Conservation (phyloP, 768 basidiomycete species). For the Paxillus ammoniavirescens region DNA sequence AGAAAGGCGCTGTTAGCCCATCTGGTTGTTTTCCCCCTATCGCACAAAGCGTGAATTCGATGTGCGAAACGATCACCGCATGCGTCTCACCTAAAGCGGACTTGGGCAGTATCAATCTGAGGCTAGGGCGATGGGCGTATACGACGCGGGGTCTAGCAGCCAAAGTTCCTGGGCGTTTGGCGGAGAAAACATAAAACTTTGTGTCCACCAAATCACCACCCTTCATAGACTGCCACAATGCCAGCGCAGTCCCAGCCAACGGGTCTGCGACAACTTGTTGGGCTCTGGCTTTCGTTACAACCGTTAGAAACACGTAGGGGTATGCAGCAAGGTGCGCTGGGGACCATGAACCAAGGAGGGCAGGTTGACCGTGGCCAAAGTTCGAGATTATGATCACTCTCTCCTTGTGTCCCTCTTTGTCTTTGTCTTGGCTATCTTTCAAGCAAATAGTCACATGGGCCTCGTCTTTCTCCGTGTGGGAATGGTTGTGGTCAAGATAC, state of each 20-base stretch:
- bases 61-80: not conserved
- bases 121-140: constrained; percentile 22
- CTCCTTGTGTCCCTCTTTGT: constrained; percentile 6
- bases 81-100: constrained; percentile 7
- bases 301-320: constrained; percentile 22
- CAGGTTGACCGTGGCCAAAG: constrained; percentile 26
- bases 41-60: not conserved
- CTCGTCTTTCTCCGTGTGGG: constrained; percentile 18
- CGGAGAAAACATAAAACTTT: constrained; percentile 29
- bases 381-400: constrained; percentile 17
- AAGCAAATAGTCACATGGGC: constrained; percentile 16
- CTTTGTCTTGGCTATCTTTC: constrained; percentile 1
- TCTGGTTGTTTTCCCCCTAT: constrained; percentile 6
- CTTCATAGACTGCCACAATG: constrained; percentile 22
- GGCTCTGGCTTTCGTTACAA: constrained; percentile 16
- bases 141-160: constrained; percentile 23
- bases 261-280: constrained; percentile 11
- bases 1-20: constrained; percentile 11
- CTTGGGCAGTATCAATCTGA: constrained; percentile 16
- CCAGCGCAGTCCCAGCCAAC: constrained; percentile 14
- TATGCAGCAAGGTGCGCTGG: constrained; percentile 4
- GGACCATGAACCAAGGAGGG: constrained; percentile 23
- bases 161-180: constrained; percentile 5
- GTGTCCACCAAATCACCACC: constrained; percentile 28
- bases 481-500: constrained; percentile 27